Percentiles rank a stretch among this genome's conserved stretches.
Conservation (phyloP, 208 protist species). For the Acanthamoeba royreba region DNA sequence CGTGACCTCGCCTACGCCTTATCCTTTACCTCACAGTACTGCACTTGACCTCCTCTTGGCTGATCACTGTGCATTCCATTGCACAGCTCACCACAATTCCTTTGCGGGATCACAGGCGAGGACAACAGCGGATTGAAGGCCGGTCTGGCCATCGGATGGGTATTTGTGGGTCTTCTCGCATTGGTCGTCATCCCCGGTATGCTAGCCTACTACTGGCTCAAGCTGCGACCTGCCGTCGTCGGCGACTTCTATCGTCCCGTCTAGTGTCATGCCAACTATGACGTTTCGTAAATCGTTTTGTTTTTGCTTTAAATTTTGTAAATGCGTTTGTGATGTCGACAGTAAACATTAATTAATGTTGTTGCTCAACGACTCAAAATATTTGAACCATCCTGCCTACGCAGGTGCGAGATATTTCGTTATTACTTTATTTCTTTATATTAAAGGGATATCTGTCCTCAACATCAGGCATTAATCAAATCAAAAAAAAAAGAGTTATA, state of each 20-base stretch:
- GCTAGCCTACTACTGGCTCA: background rate
- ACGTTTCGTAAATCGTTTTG: no score
- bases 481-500: no score
- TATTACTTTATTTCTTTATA: no score
- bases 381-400: no score
- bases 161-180: background rate
- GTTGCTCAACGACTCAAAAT: no score
- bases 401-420: no score
- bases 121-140: background rate
- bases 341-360: no score
- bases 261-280: background rate
- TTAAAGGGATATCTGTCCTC: no score
- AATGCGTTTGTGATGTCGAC: no score
- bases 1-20: background rate
- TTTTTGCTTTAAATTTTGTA: no score
- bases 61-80: background rate
- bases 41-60: background rate
- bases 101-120: background rate
- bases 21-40: background rate
- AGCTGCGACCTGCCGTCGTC: background rate
- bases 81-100: background rate
- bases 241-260: background rate
- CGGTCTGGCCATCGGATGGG: background rate
- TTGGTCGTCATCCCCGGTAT: background rate
- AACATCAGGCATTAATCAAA: no score